Percentiles rank a stretch among this genome's conserved stretches.
phyloP scores from a whole-genome alignment of 2,329 filamentous ascomycete genomes.

The Arthroderma sp. region DNA sequence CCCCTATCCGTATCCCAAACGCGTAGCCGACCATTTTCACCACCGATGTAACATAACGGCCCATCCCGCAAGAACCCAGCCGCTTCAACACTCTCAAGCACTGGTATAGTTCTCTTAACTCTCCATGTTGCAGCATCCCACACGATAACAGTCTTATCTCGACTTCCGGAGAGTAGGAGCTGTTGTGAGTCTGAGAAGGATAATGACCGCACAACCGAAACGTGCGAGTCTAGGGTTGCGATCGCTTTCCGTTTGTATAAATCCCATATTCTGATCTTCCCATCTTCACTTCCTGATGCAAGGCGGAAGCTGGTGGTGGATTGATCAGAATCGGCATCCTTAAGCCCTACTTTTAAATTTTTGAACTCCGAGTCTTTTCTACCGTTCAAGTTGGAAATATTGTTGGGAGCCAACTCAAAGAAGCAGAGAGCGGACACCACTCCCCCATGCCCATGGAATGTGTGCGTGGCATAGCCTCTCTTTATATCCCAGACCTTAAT shows the following conservation, averaged over 20 bases:
- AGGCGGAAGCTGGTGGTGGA: conserved; percentile 56
- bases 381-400: conserved; percentile 25
- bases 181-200: conserved; percentile 68
- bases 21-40: conserved; percentile 67
- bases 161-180: conserved; percentile 65
- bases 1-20: conserved; percentile 72
- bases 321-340: conserved; percentile 21
- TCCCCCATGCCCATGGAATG: conserved; percentile 83
- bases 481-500: conserved; percentile 96
- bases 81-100: conserved; percentile 72
- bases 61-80: conserved; percentile 66
- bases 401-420: conserved; percentile 52
- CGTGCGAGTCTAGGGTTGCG: conserved; percentile 75
- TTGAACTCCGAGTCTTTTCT: conserved; percentile 28
- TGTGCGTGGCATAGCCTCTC: conserved; percentile 85
- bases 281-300: conserved; percentile 86
- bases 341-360: conserved; percentile 9
- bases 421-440: conserved; percentile 84
- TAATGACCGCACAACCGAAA: conserved; percentile 80
- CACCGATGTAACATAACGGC: conserved; percentile 65
- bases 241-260: conserved; percentile 67
- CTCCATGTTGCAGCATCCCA: conserved; percentile 88
- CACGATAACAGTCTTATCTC: conserved; percentile 87
- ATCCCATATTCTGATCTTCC: conserved; percentile 84
- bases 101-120: conserved; percentile 62